phyloP scores from a whole-genome alignment of 441 rosid species.

The Aleurites moluccanus region DNA sequence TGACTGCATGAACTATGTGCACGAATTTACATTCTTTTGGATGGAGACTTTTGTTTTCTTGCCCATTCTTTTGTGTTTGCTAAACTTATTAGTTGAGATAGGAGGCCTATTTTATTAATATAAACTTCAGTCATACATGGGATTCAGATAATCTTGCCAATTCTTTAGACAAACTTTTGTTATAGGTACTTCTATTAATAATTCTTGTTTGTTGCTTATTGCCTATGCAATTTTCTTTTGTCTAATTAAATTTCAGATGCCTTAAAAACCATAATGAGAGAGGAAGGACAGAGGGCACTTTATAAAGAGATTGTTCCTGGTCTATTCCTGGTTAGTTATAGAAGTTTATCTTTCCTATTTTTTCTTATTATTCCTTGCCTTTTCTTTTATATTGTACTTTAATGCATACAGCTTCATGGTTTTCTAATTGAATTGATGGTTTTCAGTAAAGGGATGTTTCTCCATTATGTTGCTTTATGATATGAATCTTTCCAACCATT shows the following conservation, averaged over 20 bases:
- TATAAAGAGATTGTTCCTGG: slow-evolving; percentile 83
- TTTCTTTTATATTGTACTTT: not conserved
- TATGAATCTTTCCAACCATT: not conserved
- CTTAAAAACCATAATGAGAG: slow-evolving; percentile 77
- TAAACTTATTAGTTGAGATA: not conserved
- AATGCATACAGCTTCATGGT: not conserved
- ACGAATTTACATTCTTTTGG: not conserved
- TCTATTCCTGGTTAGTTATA: slow-evolving; percentile 69
- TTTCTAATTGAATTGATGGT: not conserved
- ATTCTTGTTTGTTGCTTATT: slow-evolving; percentile 14
- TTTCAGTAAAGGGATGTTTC: not conserved
- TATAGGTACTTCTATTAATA: not conserved
- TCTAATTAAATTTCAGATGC: slow-evolving; percentile 58
- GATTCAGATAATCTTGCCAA: not conserved
- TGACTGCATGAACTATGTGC: not conserved
- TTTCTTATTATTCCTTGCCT: not conserved
- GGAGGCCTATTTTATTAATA: not conserved
- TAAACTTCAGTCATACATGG: not conserved
- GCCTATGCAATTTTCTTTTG: slow-evolving; percentile 16
- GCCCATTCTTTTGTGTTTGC: not conserved
- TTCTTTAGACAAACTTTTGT: not conserved
- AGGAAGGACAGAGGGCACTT: slow-evolving; percentile 87
- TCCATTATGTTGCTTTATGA: not conserved
- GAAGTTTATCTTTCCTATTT: slow-evolving; percentile 6
- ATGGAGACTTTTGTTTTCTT: not conserved